A percentile compares a stretch with the other conserved stretches of the same genome.
These are phyloP conservation scores for Fusarium agapanthi DNA, from an alignment of 2,329 filamentous ascomycete genomes.

Conservation along the genomic window DNA sequence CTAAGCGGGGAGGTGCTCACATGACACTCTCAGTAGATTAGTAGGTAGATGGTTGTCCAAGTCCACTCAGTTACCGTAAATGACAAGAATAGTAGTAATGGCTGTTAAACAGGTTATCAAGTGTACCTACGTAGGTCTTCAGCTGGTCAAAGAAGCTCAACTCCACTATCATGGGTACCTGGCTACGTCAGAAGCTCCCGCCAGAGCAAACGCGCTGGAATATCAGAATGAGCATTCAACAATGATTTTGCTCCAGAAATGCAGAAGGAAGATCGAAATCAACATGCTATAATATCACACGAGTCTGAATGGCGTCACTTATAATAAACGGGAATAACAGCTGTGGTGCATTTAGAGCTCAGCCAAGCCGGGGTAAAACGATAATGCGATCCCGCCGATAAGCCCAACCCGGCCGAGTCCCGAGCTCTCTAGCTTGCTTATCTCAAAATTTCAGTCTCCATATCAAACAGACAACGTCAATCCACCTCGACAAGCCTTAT, in stretches of 20 bases:
- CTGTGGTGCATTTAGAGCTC: neutral
- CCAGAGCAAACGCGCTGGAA: neutral
- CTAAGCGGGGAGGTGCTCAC: neutral
- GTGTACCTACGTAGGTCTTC: neutral
- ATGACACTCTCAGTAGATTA: neutral
- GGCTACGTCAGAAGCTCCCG: conserved; percentile 8
- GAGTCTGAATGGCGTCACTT: neutral
- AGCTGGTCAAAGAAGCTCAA: neutral
- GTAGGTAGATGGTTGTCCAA: neutral
- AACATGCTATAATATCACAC: neutral
- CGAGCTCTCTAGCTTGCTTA: conserved; percentile 24
- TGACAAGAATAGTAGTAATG: conserved; percentile 5
- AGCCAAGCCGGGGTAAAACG: conserved; percentile 40
- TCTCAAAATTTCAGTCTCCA: conserved; percentile 44
- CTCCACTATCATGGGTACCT: conserved; percentile 10
- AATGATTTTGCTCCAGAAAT: neutral
- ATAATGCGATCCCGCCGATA: conserved; percentile 47
- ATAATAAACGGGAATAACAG: neutral
- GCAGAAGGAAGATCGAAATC: neutral
- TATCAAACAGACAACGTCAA: conserved; percentile 24
- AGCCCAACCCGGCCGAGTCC: conserved; percentile 26
- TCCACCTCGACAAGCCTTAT: conserved; percentile 13
- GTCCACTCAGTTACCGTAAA: neutral
- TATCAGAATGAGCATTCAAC: neutral
- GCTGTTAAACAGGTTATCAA: neutral